These are phyloP conservation scores for Penicillium brasilianum DNA, from an alignment of 2,329 filamentous ascomycete genomes.

Conservation along the genomic window DNA sequence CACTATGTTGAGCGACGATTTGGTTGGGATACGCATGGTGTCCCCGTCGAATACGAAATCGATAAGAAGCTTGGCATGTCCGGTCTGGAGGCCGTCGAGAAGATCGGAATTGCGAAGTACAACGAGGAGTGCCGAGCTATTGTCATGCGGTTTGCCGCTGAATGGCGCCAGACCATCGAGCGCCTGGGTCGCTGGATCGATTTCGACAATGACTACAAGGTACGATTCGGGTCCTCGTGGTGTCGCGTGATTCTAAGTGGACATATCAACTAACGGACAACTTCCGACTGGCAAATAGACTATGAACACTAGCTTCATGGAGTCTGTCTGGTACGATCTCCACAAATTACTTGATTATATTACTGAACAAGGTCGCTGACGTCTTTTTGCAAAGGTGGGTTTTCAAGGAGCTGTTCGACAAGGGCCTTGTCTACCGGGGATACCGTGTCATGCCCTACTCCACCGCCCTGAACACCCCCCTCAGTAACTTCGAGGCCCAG, in stretches of 20 bases:
- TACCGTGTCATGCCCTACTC: constrained; percentile 96
- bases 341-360: background rate
- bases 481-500: constrained; percentile 92
- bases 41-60: constrained; percentile 96
- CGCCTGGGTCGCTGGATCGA: constrained; percentile 94
- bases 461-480: constrained; percentile 82
- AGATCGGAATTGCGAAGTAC: constrained; percentile 86
- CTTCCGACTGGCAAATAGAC: constrained; percentile 59
- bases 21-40: constrained; percentile 93
- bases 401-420: constrained; percentile 90
- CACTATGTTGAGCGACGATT: constrained; percentile 90
- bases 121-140: constrained; percentile 91
- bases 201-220: constrained; percentile 97
- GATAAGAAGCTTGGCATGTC: constrained; percentile 94
- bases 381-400: constrained; percentile 58
- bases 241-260: background rate
- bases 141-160: constrained; percentile 85
- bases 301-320: constrained; percentile 96
- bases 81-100: constrained; percentile 81
- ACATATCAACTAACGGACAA: constrained; percentile 10
- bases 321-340: constrained; percentile 79
- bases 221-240: constrained; percentile 35
- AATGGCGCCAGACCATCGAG: constrained; percentile 89
- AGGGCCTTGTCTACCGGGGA: constrained; percentile 85
- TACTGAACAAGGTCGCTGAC: background rate